Base-by-base conservation (phyloP, 2,329 filamentous ascomycete genomes). In the Tolypocladium sp. region DNA sequence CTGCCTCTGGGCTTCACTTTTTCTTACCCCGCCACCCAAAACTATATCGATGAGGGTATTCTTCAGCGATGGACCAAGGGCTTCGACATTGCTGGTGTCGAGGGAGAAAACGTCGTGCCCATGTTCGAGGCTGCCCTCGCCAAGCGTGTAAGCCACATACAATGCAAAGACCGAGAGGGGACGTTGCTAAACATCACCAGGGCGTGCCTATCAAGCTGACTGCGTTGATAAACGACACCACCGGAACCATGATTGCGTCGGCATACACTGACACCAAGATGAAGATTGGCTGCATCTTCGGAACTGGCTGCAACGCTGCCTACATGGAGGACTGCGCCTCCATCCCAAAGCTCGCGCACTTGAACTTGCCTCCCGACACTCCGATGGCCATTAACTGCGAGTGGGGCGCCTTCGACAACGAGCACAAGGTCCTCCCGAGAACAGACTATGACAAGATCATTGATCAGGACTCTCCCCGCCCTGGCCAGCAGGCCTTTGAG, bases 361-460 rank as follows among this genome's bases (percentile, higher is more conserved):
- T 96, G 81, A 94, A 95, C 69, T 83, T 97, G 42, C 89, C 92
- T 56, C 80, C 91, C 0, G 87, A 94, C 62, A 86, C 86, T 61
- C 91, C 88, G 54, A 95, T 97, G 82, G 92, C 91, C 57, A 96
- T 97, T 78, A 97, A 97, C 80, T 97, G 92, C 79, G 93, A 97
- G 74, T 97, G 92, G 84, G 93, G 93, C 65, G 92, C 93, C 40
- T 97, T 97, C 70, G 93, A 97, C 75, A 96, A 96, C 73, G 90
- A 96, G 75, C 89, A 93, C 77, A 82, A 88, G 68, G 88, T 97
- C 58, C 86, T 97, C 15, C 92, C 92, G 15, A 84, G 86, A 58
- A 96, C 92, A 33, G 84, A 84, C 60, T 97, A 94, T 74, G 93
- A 97, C 72, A 79, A 90, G 61, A 85, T 88, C 65, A 91, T 97